phyloP scores from a whole-genome alignment of 768 basidiomycete genomes.

The Lactarius indigo region DNA sequence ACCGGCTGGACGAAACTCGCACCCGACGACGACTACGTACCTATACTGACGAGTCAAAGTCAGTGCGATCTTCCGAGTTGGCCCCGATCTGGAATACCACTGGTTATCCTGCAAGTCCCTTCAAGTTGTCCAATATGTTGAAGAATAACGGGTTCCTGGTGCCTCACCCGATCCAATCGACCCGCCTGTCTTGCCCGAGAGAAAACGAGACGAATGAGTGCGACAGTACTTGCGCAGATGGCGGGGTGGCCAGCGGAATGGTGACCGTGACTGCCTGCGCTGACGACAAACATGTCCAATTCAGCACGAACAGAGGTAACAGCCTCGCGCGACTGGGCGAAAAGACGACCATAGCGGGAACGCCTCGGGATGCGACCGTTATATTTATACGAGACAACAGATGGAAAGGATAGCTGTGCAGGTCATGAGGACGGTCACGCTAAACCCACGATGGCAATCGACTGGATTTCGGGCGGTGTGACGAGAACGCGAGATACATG shows the following conservation, averaged over 20 bases:
- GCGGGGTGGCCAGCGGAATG: slow-evolving; percentile 12
- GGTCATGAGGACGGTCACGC: neutral
- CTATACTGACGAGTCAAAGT: slow-evolving; percentile 46
- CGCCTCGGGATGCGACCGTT: neutral
- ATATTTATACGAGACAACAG: neutral
- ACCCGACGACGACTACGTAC: slow-evolving; percentile 31
- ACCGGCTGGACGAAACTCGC: neutral
- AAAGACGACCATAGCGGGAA: neutral
- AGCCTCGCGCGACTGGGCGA: neutral
- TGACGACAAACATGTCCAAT: neutral
- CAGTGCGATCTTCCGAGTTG: slow-evolving; percentile 54
- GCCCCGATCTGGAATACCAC: slow-evolving; percentile 58
- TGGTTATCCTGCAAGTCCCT: slow-evolving; percentile 45
- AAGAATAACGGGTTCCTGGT: slow-evolving; percentile 55
- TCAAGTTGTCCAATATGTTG: slow-evolving; percentile 57
- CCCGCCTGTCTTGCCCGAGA: slow-evolving; percentile 68
- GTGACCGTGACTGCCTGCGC: slow-evolving; percentile 14
- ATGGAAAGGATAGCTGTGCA: neutral
- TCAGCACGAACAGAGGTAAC: neutral
- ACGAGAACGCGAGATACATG: neutral
- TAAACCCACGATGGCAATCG: neutral
- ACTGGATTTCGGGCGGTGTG: neutral
- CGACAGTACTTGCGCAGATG: slow-evolving; percentile 1
- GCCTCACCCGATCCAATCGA: slow-evolving; percentile 57
- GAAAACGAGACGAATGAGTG: slow-evolving; percentile 52